phyloP scores from a whole-genome alignment of 1,284 basidiomycete genomes.

The Ustilago esculenta region DNA sequence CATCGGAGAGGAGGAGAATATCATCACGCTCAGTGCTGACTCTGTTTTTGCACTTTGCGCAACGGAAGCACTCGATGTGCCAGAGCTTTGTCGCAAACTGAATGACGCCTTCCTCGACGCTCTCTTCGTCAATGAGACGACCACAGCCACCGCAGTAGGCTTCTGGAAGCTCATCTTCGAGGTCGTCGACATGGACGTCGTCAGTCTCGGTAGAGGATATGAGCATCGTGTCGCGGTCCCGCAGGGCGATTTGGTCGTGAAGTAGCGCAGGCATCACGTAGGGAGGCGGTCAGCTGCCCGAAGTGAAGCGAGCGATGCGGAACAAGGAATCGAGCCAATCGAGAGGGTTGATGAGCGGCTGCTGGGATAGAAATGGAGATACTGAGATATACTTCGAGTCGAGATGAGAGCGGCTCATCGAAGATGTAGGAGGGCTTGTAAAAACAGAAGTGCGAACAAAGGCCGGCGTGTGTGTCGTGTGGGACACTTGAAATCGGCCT shows the following conservation, averaged over 20 bases:
- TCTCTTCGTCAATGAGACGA: conserved; percentile 55
- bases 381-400: too few species aligned
- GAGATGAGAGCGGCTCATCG: too few species aligned
- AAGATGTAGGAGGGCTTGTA: too few species aligned
- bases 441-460: too few species aligned
- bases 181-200: conserved; percentile 10
- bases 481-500: too few species aligned
- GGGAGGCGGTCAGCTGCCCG: too few species aligned
- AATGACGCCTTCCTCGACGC: conserved; percentile 58
- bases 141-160: conserved; percentile 60
- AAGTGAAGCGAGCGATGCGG: too few species aligned
- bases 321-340: too few species aligned
- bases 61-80: conserved; percentile 59
- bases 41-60: conserved; percentile 69
- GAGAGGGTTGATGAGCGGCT: too few species aligned
- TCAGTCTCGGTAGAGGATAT: conserved; percentile 8
- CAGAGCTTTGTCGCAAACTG: conserved; percentile 61
- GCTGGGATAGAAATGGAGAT: too few species aligned
- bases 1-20: conserved; percentile 91
- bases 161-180: conserved; percentile 50
- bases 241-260: conserved; percentile 13
- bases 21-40: conserved; percentile 84
- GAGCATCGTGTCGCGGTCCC: background rate
- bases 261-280: conserved; percentile 35
- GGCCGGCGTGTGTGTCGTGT: too few species aligned